Evolutionary conservation across 1,284 basidiomycete species (phyloP), one percentile per base, ranked within the genome.

Genomic region (Ceratobasidium sp.): DNA sequence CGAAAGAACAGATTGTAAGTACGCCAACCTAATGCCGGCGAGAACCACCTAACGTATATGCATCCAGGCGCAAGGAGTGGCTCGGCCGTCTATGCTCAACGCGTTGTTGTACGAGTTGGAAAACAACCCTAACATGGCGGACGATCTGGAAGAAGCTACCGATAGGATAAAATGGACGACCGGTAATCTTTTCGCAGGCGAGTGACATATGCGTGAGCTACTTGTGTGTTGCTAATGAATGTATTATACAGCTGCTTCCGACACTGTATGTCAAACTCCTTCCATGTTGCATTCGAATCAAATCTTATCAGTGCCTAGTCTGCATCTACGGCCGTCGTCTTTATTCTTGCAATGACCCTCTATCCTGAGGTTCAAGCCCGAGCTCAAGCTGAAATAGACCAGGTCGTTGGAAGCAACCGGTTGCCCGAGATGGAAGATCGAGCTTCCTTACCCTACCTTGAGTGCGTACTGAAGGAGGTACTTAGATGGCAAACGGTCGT

Each of bases 341-440:
- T 65, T 50, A 26, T 72, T 16, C 52, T 72, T 18, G 71, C 71
- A 16, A 64, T 72, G 61, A 30, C 50, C 28, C 28, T 65, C 3
- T 30, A 65, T 43, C 75, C 62, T 1, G 71, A 74, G 3, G 57
- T 72, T 9, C 74, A 74, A 52, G 26, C 26, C 1, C 45, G 46
- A 21, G 72, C 64, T 41, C 64, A 64, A 34, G 72, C 46, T 3
- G 72, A 73, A 32, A n/a, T 73, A n/a, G n/a, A n/a, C n/a, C n/a
- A n/a, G n/a, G n/a, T n/a, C n/a, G n/a, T n/a, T n/a, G n/a, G n/a
- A n/a, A n/a, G n/a, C n/a, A n/a, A n/a, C n/a, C n/a, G n/a, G n/a
- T n/a, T n/a, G n/a, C n/a, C n/a, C n/a, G n/a, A n/a, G n/a, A n/a
- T n/a, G n/a, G n/a, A n/a, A n/a, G n/a, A n/a, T n/a, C n/a, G n/a